Base-by-base conservation (phyloP, 2,329 filamentous ascomycete genomes). In the Hypoxylon sp. region DNA sequence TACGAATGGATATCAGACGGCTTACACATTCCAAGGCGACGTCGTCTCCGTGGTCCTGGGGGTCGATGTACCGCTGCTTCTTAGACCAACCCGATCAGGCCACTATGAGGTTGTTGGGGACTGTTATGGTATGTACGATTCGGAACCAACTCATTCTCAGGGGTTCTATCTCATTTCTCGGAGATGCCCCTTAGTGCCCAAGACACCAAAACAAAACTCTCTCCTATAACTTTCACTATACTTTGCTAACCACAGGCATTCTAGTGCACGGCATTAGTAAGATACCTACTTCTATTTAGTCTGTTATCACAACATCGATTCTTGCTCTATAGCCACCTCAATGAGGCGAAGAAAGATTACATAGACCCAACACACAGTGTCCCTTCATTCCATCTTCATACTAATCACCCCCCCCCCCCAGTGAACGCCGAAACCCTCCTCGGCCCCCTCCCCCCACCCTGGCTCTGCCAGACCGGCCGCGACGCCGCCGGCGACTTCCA, bases 381-480 rank as follows among this genome's bases (percentile, higher is more conserved):
- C 30, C 30, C 30, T 7, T 4, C 7, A 4, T 26, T 26, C 30
- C 7, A 13, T 8, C 30, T 10, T 8, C 11, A 32, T 32, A 32
- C 6, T 17, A 24, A 11, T 7, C 10, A 48, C 24, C 24, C 2
- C 2, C 5, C 6, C 22, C 7, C 20, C 28, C 1, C 32, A 64
- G 61, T 72, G 66, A 57, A 70, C 30, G 66, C 56, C 28, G 64
- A 72, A 48, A 61, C 59, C 11, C 30, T 68, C 22, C 52, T 71
- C 6, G 69, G 69, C 26, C 28, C 47, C 2, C 17, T 69, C 6
- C 51, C 56, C 13, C 10, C 19, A 4, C 49, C 61, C 15, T 71
- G 62, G 62, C 28, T 20, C 15, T 39, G 53, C 13, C 13, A 49
- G 13, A 4, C 20, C 20, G 2, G 7, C 1, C 0, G 0, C 4